These are phyloP conservation scores for Canna indica DNA, from an alignment of 176 grass and related monocot species.

Conservation along the genomic window DNA sequence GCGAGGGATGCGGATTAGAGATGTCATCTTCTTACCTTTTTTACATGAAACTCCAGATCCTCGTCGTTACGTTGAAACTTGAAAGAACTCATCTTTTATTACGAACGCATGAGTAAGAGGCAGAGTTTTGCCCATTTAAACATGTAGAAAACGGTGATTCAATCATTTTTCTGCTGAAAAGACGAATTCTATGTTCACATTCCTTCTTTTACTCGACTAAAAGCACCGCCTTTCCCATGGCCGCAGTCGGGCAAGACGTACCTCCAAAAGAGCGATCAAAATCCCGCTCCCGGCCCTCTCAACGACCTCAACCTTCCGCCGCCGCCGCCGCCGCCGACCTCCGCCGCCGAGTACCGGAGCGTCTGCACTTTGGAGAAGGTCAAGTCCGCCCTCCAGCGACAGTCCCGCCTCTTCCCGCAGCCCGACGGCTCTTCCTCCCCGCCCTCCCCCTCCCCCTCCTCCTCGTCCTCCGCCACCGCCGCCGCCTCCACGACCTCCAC, in stretches of 20 bases:
- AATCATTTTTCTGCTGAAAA: background rate
- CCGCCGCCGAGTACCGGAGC: conserved; percentile 49
- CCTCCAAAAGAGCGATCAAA: conserved; percentile 28
- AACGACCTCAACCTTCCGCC: background rate
- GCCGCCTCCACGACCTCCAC: conserved; percentile 9
- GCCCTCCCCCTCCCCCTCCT: conserved; percentile 27
- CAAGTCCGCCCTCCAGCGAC: conserved; percentile 58
- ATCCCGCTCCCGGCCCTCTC: background rate
- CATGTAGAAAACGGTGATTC: background rate
- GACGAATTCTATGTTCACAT: conserved; percentile 5
- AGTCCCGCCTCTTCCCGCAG: conserved; percentile 40
- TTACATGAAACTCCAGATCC: too few species aligned
- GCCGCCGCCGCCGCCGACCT: background rate
- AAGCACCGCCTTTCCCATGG: background rate
- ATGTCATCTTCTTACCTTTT: too few species aligned
- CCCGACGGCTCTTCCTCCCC: conserved; percentile 36
- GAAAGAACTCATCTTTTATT: too few species aligned
- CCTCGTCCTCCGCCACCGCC: conserved; percentile 59
- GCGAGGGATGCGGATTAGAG: too few species aligned
- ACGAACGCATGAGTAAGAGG: too few species aligned
- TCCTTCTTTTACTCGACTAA: background rate
- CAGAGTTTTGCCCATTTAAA: too few species aligned
- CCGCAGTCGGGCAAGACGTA: conserved; percentile 37
- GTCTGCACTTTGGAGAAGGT: conserved; percentile 92
- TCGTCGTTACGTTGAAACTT: too few species aligned